Evolutionary conservation across 2,329 filamentous ascomycete species (phyloP).

Genomic region (Coniochaeta sp.): DNA sequence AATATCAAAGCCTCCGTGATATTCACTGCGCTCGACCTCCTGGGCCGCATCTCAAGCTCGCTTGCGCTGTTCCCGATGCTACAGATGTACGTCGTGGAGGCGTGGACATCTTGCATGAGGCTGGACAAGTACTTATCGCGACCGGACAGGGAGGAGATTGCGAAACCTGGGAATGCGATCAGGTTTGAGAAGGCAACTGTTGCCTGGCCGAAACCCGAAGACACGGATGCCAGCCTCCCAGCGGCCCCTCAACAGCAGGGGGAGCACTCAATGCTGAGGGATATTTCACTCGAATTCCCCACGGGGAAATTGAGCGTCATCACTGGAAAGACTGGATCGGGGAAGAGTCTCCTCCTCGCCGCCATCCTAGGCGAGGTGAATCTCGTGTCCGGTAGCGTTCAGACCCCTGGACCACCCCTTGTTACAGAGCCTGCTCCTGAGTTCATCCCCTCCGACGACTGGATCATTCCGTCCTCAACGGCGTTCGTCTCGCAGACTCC

Average conservation of each 20-base stretch:
- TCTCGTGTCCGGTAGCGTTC: slow-evolving; percentile 23
- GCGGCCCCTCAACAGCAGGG: slow-evolving; percentile 8
- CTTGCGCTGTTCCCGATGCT: slow-evolving; percentile 23
- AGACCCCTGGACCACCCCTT: slow-evolving; percentile 17
- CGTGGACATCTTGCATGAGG: slow-evolving; percentile 26
- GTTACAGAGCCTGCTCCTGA: slow-evolving; percentile 14
- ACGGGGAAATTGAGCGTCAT: slow-evolving; percentile 26
- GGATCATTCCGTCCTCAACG: slow-evolving; percentile 29
- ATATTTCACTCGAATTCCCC: slow-evolving; percentile 25
- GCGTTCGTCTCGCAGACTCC: slow-evolving; percentile 39
- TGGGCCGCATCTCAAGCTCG: slow-evolving; percentile 27
- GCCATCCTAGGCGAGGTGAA: slow-evolving; percentile 32
- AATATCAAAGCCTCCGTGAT: slow-evolving; percentile 26
- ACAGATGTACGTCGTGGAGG: slow-evolving; percentile 26
- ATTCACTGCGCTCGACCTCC: slow-evolving; percentile 26
- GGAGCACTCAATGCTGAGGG: slow-evolving; percentile 22
- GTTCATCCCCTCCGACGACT: slow-evolving; percentile 17
- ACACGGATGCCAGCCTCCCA: slow-evolving; percentile 10
- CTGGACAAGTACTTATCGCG: slow-evolving; percentile 26
- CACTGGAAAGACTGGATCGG: slow-evolving; percentile 29
- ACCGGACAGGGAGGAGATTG: slow-evolving; percentile 20
- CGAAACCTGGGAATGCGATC: slow-evolving; percentile 16
- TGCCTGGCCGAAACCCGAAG: slow-evolving; percentile 25
- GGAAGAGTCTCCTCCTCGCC: slow-evolving; percentile 31
- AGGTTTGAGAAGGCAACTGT: slow-evolving; percentile 23